A percentile compares a stretch with the other conserved stretches of the same genome.
Conservation (phyloP, 148 eudicot genomes). For the Gaultheria prostrata region DNA sequence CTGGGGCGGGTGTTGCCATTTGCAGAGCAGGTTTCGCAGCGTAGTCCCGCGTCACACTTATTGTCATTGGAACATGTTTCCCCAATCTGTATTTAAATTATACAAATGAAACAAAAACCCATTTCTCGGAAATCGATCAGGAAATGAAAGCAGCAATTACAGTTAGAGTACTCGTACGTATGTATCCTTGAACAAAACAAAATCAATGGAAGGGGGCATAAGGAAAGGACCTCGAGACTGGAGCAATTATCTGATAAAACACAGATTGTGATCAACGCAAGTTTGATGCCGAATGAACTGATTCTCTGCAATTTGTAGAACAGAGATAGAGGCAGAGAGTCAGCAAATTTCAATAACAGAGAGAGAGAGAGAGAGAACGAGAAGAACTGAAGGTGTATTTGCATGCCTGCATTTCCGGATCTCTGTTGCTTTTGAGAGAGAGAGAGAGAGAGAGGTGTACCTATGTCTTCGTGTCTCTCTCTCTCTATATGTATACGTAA, state of each 20-base stretch:
- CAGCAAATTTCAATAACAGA: not conserved
- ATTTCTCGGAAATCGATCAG: not conserved
- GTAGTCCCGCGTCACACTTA: slow-evolving; percentile 53
- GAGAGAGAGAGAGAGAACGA: not conserved
- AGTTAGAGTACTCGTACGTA: no score
- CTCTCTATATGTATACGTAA: not conserved
- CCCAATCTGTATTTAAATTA: slow-evolving; percentile 42
- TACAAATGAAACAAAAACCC: not conserved
- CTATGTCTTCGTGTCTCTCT: not conserved
- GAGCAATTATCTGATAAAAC: slow-evolving; percentile 13
- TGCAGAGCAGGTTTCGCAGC: slow-evolving; percentile 58
- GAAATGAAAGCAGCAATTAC: not conserved
- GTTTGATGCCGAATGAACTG: not conserved
- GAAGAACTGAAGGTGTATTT: not conserved
- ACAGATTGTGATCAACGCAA: not conserved
- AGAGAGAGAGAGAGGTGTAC: slow-evolving; percentile 2
- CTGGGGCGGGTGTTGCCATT: slow-evolving; percentile 82
- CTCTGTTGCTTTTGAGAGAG: slow-evolving; percentile 7
- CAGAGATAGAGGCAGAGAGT: not conserved
- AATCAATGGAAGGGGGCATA: not conserved
- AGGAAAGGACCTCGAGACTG: slow-evolving; percentile 12
- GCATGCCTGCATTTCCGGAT: slow-evolving; percentile 20
- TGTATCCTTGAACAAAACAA: not conserved
- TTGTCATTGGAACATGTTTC: slow-evolving; percentile 56
- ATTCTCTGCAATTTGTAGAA: slow-evolving; percentile 15